Evolutionary conservation across 805 yeast species (phyloP), one percentile per base, ranked within the genome.

Genomic region (Phaffomyces thermotolerans): DNA sequence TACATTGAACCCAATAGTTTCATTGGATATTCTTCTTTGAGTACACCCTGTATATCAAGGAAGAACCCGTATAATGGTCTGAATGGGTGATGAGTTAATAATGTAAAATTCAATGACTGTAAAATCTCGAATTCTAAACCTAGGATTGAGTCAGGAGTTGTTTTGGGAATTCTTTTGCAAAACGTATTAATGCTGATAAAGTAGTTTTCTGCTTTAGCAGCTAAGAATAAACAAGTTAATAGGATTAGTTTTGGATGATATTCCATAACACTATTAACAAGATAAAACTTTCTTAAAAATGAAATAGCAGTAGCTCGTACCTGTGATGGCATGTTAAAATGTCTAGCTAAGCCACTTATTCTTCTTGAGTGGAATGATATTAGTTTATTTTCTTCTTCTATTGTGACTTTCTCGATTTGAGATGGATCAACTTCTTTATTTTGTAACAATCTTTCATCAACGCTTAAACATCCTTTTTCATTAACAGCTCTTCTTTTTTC

Each of bases 41-140:
- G 64, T 42, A 68, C 72, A 43, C 63, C 72, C 60, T 93, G 99
- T 50, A 90, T 76, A 63, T 93, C 99, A 38, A 91, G 73, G 63
- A 84, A 91, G 60, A 91, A 90, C 20, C 99, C 99, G 61, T 90
- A 93, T n/a, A 93, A 64, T 0, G 98, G 88, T 49, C 83, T 72
- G 63, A 77, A 82, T 3, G 97, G 95, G 64, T 88, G 96, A 60
- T 91, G 98, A 9, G 84, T 91, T 49, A 81, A 59, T 40, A 93
- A 67, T 0, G 95, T 83, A 63, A 93, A 93, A 47, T 79, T 71
- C 53, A 93, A 68, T 9, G 86, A 73, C 62, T 79, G 86, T 43
- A 90, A 65, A 5, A 93, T 73, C 36, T 72, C 69, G 58, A 88
- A 93, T 64, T 93, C 99, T 44, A 87, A 70, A 47, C 81, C 82